Evolutionary conservation across 345 rosid species (phyloP).

Genomic region (Murraya koenigii): DNA sequence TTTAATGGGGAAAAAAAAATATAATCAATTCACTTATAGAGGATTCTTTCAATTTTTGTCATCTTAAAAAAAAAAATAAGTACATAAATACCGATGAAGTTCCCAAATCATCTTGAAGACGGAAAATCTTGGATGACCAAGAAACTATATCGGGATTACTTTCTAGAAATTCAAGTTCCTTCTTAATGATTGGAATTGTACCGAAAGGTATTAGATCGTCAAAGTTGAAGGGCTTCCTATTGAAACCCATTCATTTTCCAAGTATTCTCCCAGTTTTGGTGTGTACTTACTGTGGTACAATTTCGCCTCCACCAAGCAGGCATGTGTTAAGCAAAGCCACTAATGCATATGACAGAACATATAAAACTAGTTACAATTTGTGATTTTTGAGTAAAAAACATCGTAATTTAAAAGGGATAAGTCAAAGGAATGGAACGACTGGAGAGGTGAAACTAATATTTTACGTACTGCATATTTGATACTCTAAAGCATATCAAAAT

Average conservation of each 20-base stretch:
- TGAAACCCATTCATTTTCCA: background rate
- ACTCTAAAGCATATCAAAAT: background rate
- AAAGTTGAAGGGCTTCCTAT: conserved; percentile 11
- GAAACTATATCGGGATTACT: background rate
- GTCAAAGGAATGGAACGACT: too few species aligned
- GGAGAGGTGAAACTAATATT: background rate
- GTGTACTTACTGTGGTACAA: background rate
- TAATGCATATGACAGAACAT: background rate
- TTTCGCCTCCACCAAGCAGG: conserved; percentile 26
- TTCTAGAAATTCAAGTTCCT: conserved; percentile 7
- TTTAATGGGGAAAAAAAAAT: background rate
- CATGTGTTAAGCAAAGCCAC: conserved; percentile 23
- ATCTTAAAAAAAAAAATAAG: background rate
- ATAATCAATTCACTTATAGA: background rate
- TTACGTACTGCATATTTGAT: conserved; percentile 15
- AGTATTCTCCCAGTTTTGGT: conserved; percentile 17
- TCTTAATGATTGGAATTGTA: background rate
- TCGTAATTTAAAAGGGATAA: too few species aligned
- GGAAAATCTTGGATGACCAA: conserved; percentile 1
- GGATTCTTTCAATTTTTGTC: too few species aligned
- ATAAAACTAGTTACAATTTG: background rate
- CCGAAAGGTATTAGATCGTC: background rate
- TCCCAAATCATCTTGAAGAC: conserved; percentile 28
- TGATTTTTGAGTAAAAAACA: too few species aligned
- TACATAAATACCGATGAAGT: conserved; percentile 17